Evolutionary conservation across 331 rosid species (phyloP), one percentile per base, ranked within the genome.

Genomic region (Quercus lobata): DNA sequence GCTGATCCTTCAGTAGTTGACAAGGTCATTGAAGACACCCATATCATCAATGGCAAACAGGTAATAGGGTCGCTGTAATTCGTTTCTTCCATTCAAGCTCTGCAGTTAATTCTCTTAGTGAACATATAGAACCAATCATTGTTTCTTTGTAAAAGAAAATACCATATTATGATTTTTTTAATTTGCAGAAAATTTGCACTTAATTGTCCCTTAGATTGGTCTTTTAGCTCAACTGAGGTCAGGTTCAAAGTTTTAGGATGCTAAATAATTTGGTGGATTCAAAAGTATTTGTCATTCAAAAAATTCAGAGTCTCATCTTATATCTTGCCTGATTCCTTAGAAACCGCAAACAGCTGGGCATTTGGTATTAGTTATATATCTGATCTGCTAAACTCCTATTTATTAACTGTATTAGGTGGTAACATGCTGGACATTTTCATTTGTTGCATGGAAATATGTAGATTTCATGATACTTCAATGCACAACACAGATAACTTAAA

Each of bases 1-100:
- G 90, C 90, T 2, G 87, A 89, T 86, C 92, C 92, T 30, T 84
- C 86, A n/a, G 90, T 86, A 17, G 92, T 89, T 41, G 92, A 89
- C 54, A 76, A 77, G 77, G 92, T 89, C 44, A 89, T 89, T 17
- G 89, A 86, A 82, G 92, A 86, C 15, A 54, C 82, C 57, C 92
- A 89, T 76, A 74, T 84, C 44, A 84, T 89, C 56, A 84, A 89
- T 78, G 92, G 92, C 4, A 89, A 89, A 66, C 87, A 86, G 85
- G 92, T 89, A 46, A 25, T 6, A 60, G 25, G 19, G 32, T 71
- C n/a, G 2, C 17, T 21, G 29, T 69, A 69, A 62, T 66, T 27
- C 2, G 1, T 74, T n/a, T 69, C 25, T 69, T 41, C n/a, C 37
- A 21, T 4, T 27, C 16, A 16, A 27, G 32, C 21, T 19, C 44